Evolutionary conservation across 2,329 filamentous ascomycete species (phyloP).

Genomic region (Neopestalotiopsis sp.): DNA sequence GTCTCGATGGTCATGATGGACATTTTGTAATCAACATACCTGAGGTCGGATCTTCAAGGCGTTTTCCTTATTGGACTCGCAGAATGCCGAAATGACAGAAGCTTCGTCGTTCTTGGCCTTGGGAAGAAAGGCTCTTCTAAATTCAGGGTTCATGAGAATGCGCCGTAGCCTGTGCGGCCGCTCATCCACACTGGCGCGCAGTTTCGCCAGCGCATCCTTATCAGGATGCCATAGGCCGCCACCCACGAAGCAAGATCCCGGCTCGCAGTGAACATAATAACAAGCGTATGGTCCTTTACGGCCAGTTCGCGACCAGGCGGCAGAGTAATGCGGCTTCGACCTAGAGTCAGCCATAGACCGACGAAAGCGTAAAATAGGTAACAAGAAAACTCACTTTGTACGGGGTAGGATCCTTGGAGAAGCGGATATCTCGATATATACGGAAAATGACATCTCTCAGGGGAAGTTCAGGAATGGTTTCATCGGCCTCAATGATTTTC

Average conservation of each 20-base stretch:
- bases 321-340: slow-evolving; percentile 76
- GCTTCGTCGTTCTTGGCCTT: slow-evolving; percentile 51
- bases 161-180: slow-evolving; percentile 72
- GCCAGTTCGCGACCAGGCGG: slow-evolving; percentile 84
- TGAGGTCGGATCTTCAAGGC: slow-evolving; percentile 87
- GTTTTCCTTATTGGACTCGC: slow-evolving; percentile 69
- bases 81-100: slow-evolving; percentile 71
- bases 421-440: slow-evolving; percentile 86
- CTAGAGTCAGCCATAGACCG: slow-evolving; percentile 13
- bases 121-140: slow-evolving; percentile 70
- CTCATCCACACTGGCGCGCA: slow-evolving; percentile 78
- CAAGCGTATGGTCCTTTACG: slow-evolving; percentile 86
- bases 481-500: slow-evolving; percentile 73
- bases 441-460: slow-evolving; percentile 86
- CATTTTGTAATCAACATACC: slow-evolving; percentile 51
- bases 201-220: slow-evolving; percentile 63
- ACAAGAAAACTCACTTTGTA: slow-evolving; percentile 70
- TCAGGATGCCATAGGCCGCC: slow-evolving; percentile 86
- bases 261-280: slow-evolving; percentile 87
- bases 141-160: slow-evolving; percentile 63
- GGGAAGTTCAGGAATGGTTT: slow-evolving; percentile 85
- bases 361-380: background rate
- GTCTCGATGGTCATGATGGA: background rate
- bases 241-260: slow-evolving; percentile 73
- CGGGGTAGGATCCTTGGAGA: slow-evolving; percentile 82